Evolutionary conservation across 2,329 filamentous ascomycete species (phyloP).

Genomic region (Whalleya microplaca): DNA sequence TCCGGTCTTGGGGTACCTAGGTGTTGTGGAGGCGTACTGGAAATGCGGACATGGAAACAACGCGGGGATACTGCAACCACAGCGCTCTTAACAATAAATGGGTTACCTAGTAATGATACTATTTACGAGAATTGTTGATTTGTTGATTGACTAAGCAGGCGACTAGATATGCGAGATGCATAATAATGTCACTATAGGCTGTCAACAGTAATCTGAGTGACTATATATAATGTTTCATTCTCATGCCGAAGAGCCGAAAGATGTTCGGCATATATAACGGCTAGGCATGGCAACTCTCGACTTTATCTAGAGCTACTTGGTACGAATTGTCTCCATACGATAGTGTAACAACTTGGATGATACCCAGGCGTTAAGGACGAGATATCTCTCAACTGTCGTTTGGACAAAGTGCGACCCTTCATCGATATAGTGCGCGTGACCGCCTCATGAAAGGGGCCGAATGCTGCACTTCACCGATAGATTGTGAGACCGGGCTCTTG

Average conservation of each 20-base stretch:
- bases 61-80: neutral
- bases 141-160: no score
- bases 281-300: neutral
- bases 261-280: neutral
- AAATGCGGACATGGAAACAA: neutral
- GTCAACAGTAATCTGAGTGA: no score
- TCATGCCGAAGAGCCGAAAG: no score
- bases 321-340: neutral
- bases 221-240: no score
- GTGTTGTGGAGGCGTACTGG: constrained; percentile 1
- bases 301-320: neutral
- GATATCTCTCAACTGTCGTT: neutral
- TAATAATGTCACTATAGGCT: no score
- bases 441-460: neutral
- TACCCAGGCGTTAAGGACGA: neutral
- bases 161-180: no score
- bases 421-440: neutral
- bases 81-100: neutral
- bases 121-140: no score
- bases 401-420: neutral
- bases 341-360: neutral
- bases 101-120: no score
- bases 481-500: neutral
- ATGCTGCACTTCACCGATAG: neutral
- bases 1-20: neutral